A percentile compares a stretch with the other conserved stretches of the same genome.
phyloP scores from a whole-genome alignment of 495 filamentous ascomycete species.

The Oidiodendron maius region DNA sequence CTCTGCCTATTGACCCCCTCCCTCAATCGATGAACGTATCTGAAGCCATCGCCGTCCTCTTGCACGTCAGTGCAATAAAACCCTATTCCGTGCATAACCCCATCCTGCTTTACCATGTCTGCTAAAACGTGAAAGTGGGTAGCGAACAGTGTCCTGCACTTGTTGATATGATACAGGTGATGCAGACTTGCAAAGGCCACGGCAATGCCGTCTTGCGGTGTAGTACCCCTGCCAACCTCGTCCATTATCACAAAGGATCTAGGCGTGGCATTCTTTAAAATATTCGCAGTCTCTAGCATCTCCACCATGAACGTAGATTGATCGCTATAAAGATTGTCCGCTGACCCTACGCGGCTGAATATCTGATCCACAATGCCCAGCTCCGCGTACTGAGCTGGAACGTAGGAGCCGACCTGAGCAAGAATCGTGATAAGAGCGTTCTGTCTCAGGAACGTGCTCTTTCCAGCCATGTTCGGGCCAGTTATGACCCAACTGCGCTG shows the following conservation, averaged over 20 bases:
- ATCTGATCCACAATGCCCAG: slow-evolving; percentile 87
- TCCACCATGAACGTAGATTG: slow-evolving; percentile 96
- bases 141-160: slow-evolving; percentile 79
- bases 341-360: slow-evolving; percentile 87
- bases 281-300: slow-evolving; percentile 72
- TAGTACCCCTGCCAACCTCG: slow-evolving; percentile 91
- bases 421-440: slow-evolving; percentile 92
- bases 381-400: slow-evolving; percentile 78
- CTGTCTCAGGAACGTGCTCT: slow-evolving; percentile 90
- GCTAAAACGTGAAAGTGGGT: slow-evolving; percentile 88
- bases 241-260: slow-evolving; percentile 97
- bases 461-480: slow-evolving; percentile 98
- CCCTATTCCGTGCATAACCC: slow-evolving; percentile 42
- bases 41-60: slow-evolving; percentile 62
- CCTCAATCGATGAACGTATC: slow-evolving; percentile 77
- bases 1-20: slow-evolving; percentile 79
- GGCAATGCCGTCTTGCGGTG: slow-evolving; percentile 82
- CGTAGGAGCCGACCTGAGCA: slow-evolving; percentile 86
- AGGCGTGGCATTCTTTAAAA: slow-evolving; percentile 58
- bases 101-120: slow-evolving; percentile 50
- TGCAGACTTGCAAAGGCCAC: slow-evolving; percentile 84
- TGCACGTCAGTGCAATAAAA: slow-evolving; percentile 88
- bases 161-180: slow-evolving; percentile 70
- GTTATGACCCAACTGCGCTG: slow-evolving; percentile 85
- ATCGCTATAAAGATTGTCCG: slow-evolving; percentile 84